phyloP scores from a whole-genome alignment of 371 early-diverging fungal genomes.

The Lichtheimia hyalospora region DNA sequence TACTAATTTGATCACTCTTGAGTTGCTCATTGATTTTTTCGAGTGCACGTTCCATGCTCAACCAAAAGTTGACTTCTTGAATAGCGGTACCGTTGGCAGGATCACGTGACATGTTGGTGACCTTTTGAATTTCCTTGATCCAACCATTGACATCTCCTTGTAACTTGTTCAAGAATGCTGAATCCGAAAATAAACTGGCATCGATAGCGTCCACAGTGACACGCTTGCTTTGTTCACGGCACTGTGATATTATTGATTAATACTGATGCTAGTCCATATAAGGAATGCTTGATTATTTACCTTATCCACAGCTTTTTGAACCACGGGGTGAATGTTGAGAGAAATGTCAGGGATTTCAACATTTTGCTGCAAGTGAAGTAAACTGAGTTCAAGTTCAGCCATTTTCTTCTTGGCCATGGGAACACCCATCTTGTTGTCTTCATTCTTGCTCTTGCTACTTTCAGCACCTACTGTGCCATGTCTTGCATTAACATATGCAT shows the following conservation, averaged over 20 bases:
- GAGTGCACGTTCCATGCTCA: conserved; percentile 93
- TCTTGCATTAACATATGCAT: conserved; percentile 85
- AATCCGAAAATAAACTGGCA: conserved; percentile 68
- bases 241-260: conserved; percentile 27
- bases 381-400: conserved; percentile 94
- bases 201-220: conserved; percentile 78
- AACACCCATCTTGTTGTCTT: conserved; percentile 88
- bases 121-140: conserved; percentile 99
- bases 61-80: conserved; percentile 99
- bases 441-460: conserved; percentile 54
- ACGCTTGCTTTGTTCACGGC: conserved; percentile 63
- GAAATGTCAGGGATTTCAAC: conserved; percentile 95
- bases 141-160: conserved; percentile 96
- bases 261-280: background rate
- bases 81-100: conserved; percentile 90
- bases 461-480: conserved; percentile 49
- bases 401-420: conserved; percentile 97
- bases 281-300: conserved; percentile 31
- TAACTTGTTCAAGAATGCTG: conserved; percentile 88
- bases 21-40: conserved; percentile 94
- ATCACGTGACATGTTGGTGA: conserved; percentile 93
- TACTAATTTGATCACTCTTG: conserved; percentile 87
- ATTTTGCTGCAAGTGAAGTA: conserved; percentile 95
- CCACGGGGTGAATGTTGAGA: conserved; percentile 84
- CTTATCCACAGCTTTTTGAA: conserved; percentile 78